phyloP scores from a whole-genome alignment of 2,329 filamentous ascomycete species.

The Claviceps pusilla region DNA sequence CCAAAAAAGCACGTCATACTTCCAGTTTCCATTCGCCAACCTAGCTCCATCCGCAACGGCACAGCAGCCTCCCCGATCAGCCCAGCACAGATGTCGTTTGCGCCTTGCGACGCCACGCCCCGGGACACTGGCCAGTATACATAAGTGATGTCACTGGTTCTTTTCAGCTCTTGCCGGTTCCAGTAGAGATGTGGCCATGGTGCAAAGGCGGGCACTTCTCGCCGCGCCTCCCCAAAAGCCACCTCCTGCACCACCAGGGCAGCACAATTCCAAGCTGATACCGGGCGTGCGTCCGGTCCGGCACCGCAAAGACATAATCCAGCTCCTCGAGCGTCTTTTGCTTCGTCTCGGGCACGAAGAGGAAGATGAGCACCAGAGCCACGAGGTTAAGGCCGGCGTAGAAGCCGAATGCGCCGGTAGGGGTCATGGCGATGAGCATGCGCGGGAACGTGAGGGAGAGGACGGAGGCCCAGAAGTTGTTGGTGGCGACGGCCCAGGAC shows the following conservation, averaged over 20 bases:
- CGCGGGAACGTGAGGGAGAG: conserved; percentile 17
- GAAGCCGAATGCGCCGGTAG: conserved; percentile 23
- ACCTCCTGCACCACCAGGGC: conserved; percentile 23
- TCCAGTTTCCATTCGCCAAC: not conserved
- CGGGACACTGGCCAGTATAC: not conserved
- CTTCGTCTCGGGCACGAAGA: conserved; percentile 36
- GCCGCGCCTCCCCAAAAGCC: conserved; percentile 4
- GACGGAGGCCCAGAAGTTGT: conserved; percentile 15
- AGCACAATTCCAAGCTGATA: conserved; percentile 24
- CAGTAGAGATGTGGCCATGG: not conserved
- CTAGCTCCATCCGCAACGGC: not conserved
- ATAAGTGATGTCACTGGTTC: no score
- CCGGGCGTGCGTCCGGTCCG: conserved; percentile 23
- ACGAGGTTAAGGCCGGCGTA: conserved; percentile 33
- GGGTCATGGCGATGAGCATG: conserved; percentile 17
- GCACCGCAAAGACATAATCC: conserved; percentile 32
- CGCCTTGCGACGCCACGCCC: not conserved
- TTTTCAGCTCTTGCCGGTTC: not conserved
- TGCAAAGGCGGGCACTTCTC: conserved; percentile 6
- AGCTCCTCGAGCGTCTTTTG: conserved; percentile 35
- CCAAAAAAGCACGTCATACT: not conserved
- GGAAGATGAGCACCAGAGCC: conserved; percentile 31
- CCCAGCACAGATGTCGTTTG: not conserved
- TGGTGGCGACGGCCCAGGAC: conserved; percentile 24
- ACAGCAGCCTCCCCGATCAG: not conserved